Evolutionary conservation across 352 stramenopile genomes (phyloP), one percentile per base, ranked within the genome.

Genomic region (Phytophthora podocarpi): DNA sequence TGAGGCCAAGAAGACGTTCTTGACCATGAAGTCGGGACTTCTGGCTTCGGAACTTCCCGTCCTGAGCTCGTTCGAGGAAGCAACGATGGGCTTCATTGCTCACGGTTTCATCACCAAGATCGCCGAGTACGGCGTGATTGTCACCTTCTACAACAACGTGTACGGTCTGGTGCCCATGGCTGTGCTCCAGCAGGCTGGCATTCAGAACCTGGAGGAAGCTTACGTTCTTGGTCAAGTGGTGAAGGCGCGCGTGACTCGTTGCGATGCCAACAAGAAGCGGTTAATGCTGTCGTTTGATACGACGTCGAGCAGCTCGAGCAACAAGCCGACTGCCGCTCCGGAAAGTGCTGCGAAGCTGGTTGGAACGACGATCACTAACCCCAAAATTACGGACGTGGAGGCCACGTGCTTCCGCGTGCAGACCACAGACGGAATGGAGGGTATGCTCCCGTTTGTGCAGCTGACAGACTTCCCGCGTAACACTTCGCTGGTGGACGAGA

Each of bases 71-170:
- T 97, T 86, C 61, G 69, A 85, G 13, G 67, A 92, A 35, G 80
- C 93, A 0, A 85, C 74, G 36, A 74, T 87, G 9, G 91, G 87
- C 8, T 64, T 84, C 28, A 68, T 97, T 5, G 82, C 80, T 2
- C 84, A 92, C 48, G 96, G 96, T 12, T 98, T 97, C 70, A 89
- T 99, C 51, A 98, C 93, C 15, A 98, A 97, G 65, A 90, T 98
- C 35, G 92, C 95, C 52, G 80, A 96, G 20, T 93, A 90, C 52
- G 93, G 94, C 20, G 73, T 99, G 13, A 94, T 95, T 52, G 91
- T 99, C 23, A 98, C 85, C 35, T 99, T 99, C 66, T 98, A 96
- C 83, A 97, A 98, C 67, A 93, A 94, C 50, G 92, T 98, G 21
- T 97, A 98, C 66, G 96, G 96, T 23, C 72, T 97, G 27, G 91